These are phyloP conservation scores for Globisporangium polare DNA, from an alignment of 352 stramenopile genomes.

Conservation along the genomic window DNA sequence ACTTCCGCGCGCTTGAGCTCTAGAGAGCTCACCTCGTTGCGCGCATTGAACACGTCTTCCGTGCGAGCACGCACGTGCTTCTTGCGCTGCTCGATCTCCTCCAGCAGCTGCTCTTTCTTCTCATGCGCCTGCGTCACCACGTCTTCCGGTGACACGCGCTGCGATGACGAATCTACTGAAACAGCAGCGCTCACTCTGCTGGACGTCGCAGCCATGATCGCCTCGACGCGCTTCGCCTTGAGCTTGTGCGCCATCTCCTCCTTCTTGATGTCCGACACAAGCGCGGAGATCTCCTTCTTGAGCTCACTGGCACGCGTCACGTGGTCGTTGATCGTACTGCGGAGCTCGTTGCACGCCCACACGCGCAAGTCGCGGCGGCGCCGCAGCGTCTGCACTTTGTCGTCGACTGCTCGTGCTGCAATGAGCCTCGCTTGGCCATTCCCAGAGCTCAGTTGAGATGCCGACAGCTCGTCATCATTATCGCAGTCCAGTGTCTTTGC, in stretches of 20 bases:
- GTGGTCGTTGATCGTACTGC: conserved; percentile 46
- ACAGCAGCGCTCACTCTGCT: neutral
- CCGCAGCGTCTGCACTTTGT: conserved; percentile 33
- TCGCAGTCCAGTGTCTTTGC: conserved; percentile 9
- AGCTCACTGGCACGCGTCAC: conserved; percentile 50
- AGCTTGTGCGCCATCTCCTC: conserved; percentile 51
- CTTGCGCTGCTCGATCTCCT: conserved; percentile 29
- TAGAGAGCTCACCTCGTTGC: conserved; percentile 31
- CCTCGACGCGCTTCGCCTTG: conserved; percentile 48
- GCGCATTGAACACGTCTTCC: conserved; percentile 62
- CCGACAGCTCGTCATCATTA: neutral
- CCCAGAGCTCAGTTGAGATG: neutral
- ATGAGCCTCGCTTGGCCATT: neutral
- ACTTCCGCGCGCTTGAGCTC: conserved; percentile 26
- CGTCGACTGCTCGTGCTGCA: conserved; percentile 24
- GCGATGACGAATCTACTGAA: neutral
- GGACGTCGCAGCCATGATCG: conserved; percentile 4
- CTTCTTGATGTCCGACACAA: conserved; percentile 44
- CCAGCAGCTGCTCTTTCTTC: conserved; percentile 12
- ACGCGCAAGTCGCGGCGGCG: conserved; percentile 42
- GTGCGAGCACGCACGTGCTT: conserved; percentile 34
- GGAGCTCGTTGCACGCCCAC: conserved; percentile 58
- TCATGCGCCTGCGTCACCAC: conserved; percentile 6
- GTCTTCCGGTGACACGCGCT: neutral
- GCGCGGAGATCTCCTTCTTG: conserved; percentile 47